phyloP scores from a whole-genome alignment of 352 stramenopile genomes.

The Phytophthora syringae region DNA sequence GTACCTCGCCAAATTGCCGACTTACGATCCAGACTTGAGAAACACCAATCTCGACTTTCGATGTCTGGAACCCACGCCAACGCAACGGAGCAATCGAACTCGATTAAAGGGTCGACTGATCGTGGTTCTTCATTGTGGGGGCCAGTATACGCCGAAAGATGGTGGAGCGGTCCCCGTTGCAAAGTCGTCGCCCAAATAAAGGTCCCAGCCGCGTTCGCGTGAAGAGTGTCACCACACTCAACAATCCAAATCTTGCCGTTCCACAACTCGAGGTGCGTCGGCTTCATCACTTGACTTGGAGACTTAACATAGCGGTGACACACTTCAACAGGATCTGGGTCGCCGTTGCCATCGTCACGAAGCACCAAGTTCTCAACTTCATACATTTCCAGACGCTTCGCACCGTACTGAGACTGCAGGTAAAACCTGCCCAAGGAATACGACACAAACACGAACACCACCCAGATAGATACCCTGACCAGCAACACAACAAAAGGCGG shows the following conservation, averaged over 20 bases:
- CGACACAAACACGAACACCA: not conserved
- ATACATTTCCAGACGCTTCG: not conserved
- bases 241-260: conserved; percentile 9
- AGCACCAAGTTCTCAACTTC: not conserved
- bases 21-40: not conserved
- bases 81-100: not conserved
- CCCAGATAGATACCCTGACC: not conserved
- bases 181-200: not conserved
- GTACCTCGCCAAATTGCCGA: not conserved
- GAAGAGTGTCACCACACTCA: not conserved
- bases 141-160: not conserved
- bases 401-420: no score
- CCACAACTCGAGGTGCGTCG: not conserved
- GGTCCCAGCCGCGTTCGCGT: not conserved
- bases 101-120: not conserved
- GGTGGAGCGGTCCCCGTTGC: not conserved
- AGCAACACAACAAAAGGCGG: not conserved
- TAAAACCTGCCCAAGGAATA: no score
- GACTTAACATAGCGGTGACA: conserved; percentile 10
- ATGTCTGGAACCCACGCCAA: not conserved
- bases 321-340: not conserved
- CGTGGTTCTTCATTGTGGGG: not conserved
- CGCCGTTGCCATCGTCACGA: not conserved
- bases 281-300: not conserved
- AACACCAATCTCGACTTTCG: conserved; percentile 7